A percentile compares a stretch with the other conserved stretches of the same genome.
Conservation (phyloP, 768 basidiomycete species). For the Rhizopogon vinicolor region DNA sequence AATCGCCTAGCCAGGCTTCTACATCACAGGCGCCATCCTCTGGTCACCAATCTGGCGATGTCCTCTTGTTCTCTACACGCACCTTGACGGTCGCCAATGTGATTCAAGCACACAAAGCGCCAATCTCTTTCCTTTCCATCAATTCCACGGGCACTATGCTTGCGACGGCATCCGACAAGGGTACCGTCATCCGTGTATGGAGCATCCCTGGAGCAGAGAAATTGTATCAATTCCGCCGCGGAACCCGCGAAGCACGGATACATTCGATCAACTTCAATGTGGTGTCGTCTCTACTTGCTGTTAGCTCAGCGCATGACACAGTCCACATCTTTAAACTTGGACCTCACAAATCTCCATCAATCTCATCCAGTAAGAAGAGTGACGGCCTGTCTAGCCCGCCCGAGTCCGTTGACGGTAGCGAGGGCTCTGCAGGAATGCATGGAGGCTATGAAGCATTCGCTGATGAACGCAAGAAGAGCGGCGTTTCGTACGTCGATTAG, state of each 20-base stretch:
- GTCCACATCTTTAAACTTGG: slow-evolving; percentile 95
- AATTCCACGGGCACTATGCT: slow-evolving; percentile 86
- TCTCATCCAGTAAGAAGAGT: slow-evolving; percentile 13
- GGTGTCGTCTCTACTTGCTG: slow-evolving; percentile 78
- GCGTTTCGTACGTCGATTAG: slow-evolving; percentile 45
- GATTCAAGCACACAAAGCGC: slow-evolving; percentile 94
- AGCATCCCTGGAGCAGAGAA: slow-evolving; percentile 88
- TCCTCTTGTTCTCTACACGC: slow-evolving; percentile 92
- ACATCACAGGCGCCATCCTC: slow-evolving; percentile 35
- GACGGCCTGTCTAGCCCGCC: slow-evolving; percentile 50
- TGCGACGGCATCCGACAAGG: slow-evolving; percentile 91
- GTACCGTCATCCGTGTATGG: slow-evolving; percentile 97
- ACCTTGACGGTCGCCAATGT: slow-evolving; percentile 91
- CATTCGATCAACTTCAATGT: slow-evolving; percentile 84
- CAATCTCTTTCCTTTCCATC: slow-evolving; percentile 83
- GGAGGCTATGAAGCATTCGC: slow-evolving; percentile 85
- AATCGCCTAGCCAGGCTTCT: slow-evolving; percentile 39
- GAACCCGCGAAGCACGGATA: slow-evolving; percentile 82
- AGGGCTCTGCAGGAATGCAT: slow-evolving; percentile 47
- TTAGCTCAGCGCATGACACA: slow-evolving; percentile 89
- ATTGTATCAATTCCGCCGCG: slow-evolving; percentile 91
- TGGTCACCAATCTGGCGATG: slow-evolving; percentile 67
- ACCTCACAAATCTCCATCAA: slow-evolving; percentile 4
- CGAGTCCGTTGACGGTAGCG: slow-evolving; percentile 60
- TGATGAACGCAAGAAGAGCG: slow-evolving; percentile 64